Conservation (phyloP, 2,329 filamentous ascomycete species). For the Ophiobolus disseminans region DNA sequence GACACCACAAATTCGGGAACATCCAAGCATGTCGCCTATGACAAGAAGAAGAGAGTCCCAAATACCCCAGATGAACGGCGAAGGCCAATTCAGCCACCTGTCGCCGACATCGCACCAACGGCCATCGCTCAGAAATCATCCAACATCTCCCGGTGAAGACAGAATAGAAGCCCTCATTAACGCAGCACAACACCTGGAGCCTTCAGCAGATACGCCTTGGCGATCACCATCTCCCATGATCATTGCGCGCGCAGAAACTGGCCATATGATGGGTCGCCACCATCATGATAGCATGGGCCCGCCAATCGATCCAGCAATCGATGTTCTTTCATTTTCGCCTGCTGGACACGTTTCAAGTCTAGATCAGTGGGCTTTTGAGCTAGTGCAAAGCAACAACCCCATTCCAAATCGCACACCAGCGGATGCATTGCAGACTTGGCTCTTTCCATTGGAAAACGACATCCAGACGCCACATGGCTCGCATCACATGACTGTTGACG, state of each 20-base stretch:
- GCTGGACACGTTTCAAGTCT: conserved; percentile 44
- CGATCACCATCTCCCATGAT: conserved; percentile 43
- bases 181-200: conserved; percentile 46
- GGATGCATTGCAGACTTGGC: conserved; percentile 47
- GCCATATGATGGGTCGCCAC: conserved; percentile 30
- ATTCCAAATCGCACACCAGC: conserved; percentile 46
- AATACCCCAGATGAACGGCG: conserved; percentile 26
- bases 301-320: conserved; percentile 48
- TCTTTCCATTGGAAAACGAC: conserved; percentile 44
- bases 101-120: conserved; percentile 19
- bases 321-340: conserved; percentile 45
- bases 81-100: conserved; percentile 26
- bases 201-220: conserved; percentile 42
- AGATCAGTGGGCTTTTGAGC: conserved; percentile 48
- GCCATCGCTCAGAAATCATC: conserved; percentile 21
- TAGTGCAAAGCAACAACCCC: conserved; percentile 47
- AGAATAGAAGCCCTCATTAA: conserved; percentile 49
- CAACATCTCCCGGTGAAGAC: conserved; percentile 39
- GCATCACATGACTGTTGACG: conserved; percentile 41
- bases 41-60: conserved; percentile 34
- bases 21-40: conserved; percentile 35
- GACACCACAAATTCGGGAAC: conserved; percentile 32
- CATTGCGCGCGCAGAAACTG: conserved; percentile 32
- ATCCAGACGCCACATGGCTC: conserved; percentile 33
- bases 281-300: conserved; percentile 45